Conservation (phyloP, 2,329 filamentous ascomycete genomes). For the Trichoderma oligosporum region DNA sequence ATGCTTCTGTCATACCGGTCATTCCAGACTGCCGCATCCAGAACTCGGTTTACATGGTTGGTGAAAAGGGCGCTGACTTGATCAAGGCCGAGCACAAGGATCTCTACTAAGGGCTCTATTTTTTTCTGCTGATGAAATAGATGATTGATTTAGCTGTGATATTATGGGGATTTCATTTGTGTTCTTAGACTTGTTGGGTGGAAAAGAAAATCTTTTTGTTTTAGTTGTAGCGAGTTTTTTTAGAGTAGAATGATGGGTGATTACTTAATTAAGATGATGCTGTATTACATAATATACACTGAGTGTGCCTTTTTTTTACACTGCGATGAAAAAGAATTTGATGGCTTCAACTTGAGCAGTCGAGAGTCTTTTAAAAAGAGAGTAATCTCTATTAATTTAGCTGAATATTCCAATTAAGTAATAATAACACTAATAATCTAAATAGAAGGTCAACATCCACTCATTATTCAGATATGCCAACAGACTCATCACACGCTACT, state of each 20-base stretch:
- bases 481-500: too few relatives aligned
- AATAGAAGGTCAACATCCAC: too few relatives aligned
- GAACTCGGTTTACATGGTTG: conserved; percentile 58
- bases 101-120: conserved; percentile 6
- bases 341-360: too few relatives aligned
- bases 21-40: conserved; percentile 56
- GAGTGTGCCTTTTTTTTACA: fast-evolving
- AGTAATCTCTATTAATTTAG: too few relatives aligned
- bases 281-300: background rate
- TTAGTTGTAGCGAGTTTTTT: conserved; percentile 6
- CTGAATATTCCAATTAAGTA: too few relatives aligned
- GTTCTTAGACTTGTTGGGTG: too few relatives aligned
- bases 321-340: background rate
- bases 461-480: too few relatives aligned
- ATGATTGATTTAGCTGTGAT: background rate
- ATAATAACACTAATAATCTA: too few relatives aligned
- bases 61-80: conserved; percentile 44
- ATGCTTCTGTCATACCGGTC: conserved; percentile 55
- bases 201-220: too few relatives aligned
- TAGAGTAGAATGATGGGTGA: background rate
- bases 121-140: background rate
- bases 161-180: conserved; percentile 2
- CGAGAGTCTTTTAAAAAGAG: too few relatives aligned
- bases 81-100: conserved; percentile 22
- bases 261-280: conserved; percentile 6